A percentile compares a stretch with the other conserved stretches of the same genome.
These are phyloP conservation scores for Talaromyces wortmannii DNA, from an alignment of 495 filamentous ascomycete species.

Conservation along the genomic window DNA sequence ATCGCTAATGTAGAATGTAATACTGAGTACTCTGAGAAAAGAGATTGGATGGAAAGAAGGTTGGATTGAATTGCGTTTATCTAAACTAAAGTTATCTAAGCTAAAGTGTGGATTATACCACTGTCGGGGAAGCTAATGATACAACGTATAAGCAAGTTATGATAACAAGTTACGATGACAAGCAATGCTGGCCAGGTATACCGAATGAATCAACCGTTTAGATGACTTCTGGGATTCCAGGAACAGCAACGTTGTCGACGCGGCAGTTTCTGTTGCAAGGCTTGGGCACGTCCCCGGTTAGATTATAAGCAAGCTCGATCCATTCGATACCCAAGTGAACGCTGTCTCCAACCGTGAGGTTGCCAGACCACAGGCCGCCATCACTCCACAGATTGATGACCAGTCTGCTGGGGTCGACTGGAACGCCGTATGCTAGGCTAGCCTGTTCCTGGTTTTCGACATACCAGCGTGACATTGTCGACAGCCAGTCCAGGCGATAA, in stretches of 20 bases:
- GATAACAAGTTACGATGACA: no score
- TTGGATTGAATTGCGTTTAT: no score
- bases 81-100: no score
- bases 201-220: not conserved
- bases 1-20: no score
- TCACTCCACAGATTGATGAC: conserved; percentile 74
- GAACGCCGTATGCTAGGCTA: conserved; percentile 56
- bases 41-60: no score
- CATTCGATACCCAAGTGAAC: conserved; percentile 67
- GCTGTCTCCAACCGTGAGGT: conserved; percentile 52
- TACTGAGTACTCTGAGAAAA: no score
- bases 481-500: conserved; percentile 68
- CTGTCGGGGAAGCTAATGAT: no score
- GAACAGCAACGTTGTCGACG: not conserved
- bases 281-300: conserved; percentile 8
- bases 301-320: conserved; percentile 67
- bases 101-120: no score
- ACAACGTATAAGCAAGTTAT: no score
- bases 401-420: conserved; percentile 50
- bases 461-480: conserved; percentile 56
- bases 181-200: no score
- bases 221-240: not conserved
- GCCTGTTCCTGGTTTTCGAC: conserved; percentile 51
- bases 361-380: conserved; percentile 66
- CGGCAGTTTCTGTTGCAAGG: conserved; percentile 3